Evolutionary conservation across 345 rosid species (phyloP).

Genomic region (Eucalyptus virginea): DNA sequence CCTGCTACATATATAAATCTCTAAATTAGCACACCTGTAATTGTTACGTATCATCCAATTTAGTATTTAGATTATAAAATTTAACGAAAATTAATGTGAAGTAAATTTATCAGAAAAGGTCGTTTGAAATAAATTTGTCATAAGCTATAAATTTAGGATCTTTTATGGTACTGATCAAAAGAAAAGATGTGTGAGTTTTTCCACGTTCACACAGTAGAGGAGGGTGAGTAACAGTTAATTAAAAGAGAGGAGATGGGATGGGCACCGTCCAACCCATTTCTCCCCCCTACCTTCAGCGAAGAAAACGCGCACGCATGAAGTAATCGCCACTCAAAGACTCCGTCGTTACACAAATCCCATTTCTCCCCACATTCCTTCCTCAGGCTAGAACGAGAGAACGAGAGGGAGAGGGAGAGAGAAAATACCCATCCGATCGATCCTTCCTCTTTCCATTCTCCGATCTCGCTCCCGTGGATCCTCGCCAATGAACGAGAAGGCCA

Average conservation of each 20-base stretch:
- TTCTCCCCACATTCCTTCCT: background rate
- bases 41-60: accelerated
- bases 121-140: too few species aligned
- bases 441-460: background rate
- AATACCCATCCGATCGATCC: background rate
- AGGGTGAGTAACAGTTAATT: background rate
- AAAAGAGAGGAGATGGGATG: background rate
- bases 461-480: background rate
- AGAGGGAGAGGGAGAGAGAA: background rate
- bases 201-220: background rate
- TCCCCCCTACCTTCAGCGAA: background rate
- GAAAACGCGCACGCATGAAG: background rate
- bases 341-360: background rate
- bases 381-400: background rate
- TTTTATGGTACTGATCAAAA: background rate
- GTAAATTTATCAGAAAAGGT: too few species aligned
- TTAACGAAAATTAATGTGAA: too few species aligned
- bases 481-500: conserved; percentile 96
- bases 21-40: too few species aligned
- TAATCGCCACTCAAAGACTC: background rate
- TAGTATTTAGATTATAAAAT: too few species aligned
- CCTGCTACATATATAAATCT: accelerated
- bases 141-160: too few species aligned
- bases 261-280: background rate
- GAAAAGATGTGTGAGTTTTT: accelerated